A percentile compares a stretch with the other conserved stretches of the same genome.
Evolutionary conservation across 768 basidiomycete genomes (phyloP).

Genomic region (Podaxis sp.): DNA sequence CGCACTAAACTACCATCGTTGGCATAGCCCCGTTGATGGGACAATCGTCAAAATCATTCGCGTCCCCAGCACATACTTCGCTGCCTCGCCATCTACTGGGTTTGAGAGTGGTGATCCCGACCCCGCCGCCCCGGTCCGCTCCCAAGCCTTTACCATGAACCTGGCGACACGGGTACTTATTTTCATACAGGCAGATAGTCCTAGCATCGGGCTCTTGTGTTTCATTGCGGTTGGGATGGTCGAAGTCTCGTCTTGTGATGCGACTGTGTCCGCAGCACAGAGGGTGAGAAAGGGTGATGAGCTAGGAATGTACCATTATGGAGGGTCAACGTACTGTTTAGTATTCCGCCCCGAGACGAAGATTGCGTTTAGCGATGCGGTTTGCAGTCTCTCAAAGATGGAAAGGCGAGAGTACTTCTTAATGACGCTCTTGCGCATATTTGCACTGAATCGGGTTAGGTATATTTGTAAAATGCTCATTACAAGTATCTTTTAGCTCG

Average conservation of each 20-base stretch:
- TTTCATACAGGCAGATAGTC: slow-evolving; percentile 54
- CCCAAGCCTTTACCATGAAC: slow-evolving; percentile 41
- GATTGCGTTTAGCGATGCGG: not conserved
- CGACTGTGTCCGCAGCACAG: slow-evolving; percentile 46
- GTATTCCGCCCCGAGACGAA: not conserved
- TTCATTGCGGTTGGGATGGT: slow-evolving; percentile 61
- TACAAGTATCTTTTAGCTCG: no score
- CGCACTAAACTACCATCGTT: slow-evolving; percentile 58
- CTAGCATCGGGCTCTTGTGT: slow-evolving; percentile 53
- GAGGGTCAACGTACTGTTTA: slow-evolving; percentile 49
- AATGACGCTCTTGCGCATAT: not conserved
- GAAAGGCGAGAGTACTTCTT: not conserved
- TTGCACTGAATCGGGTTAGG: not conserved
- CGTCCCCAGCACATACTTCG: slow-evolving; percentile 54
- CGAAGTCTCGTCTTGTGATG: slow-evolving; percentile 62
- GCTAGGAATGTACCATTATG: slow-evolving; percentile 65
- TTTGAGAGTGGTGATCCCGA: slow-evolving; percentile 18
- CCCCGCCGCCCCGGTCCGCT: slow-evolving; percentile 21
- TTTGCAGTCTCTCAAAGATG: not conserved
- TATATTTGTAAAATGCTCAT: not conserved
- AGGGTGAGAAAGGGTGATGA: slow-evolving; percentile 52
- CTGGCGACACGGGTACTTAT: slow-evolving; percentile 52
- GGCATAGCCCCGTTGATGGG: slow-evolving; percentile 59
- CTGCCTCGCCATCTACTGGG: slow-evolving; percentile 28
- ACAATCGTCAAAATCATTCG: slow-evolving; percentile 38